Base-by-base conservation (phyloP, 2,329 filamentous ascomycete genomes). In the Chrysoporthe cubensis region DNA sequence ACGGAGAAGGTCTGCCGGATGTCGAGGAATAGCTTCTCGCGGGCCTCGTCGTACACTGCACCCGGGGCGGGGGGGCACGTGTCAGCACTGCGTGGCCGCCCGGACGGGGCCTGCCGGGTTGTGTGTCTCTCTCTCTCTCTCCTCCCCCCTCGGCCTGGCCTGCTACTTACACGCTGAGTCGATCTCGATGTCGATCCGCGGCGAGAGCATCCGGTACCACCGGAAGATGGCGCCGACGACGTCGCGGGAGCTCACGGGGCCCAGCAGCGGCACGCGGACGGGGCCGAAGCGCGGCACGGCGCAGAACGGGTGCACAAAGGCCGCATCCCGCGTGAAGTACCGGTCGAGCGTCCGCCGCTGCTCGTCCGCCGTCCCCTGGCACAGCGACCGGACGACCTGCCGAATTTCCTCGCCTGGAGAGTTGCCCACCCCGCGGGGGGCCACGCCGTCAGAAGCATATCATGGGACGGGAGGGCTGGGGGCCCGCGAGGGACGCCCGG, bases 171-270 rank as follows among this genome's bases (percentile, higher is more conserved):
- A 82, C 56, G 79, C 78, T 3, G 84, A 86, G 70, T 93, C 86
- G 21, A 97, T 82, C 1, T 85, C 80, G 14, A 95, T 79, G 56
- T 89, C 84, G 71, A 96, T 91, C 21, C 83, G 81, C 0, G 94
- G 94, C 70, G 89, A 93, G 75, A 97, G 82, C 71, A 95, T 91
- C 75, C 93, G 92, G 79, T 96, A 95, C 91, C 91, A 94, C 52
- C 88, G 87, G 75, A 93, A 96, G 66, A 97, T 90, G 72, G 85
- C 83, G 60, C 86, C 80, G 21, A 96, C 83, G 6, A 92, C 76
- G 79, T 84, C 88, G 56, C 92, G 84, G 11, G 91, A 94, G 71
- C 90, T 87, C 34, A 87, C 66, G 1, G 74, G 73, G 8, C 78
- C 77, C 0, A 81, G 71, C 2, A 83, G 72, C 1, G 82, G 84